Conservation (phyloP, 2,329 filamentous ascomycete genomes). For the Aureobasidium melanogenum region DNA sequence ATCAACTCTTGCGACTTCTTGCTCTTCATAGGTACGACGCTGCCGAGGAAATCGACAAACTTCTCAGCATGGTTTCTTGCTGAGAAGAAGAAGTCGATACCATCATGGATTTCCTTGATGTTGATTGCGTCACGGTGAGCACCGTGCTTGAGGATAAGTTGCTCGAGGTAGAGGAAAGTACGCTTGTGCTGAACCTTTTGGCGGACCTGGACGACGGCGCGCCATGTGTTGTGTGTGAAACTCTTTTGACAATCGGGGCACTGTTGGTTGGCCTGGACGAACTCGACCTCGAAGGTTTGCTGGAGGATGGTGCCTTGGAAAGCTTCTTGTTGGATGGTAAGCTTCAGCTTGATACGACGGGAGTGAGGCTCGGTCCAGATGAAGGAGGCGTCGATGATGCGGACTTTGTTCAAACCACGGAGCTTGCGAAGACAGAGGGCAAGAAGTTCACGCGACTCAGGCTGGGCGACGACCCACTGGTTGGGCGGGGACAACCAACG, state of each 20-base stretch:
- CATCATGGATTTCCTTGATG: slow-evolving; percentile 94
- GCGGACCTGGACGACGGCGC: slow-evolving; percentile 85
- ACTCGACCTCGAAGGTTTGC: slow-evolving; percentile 92
- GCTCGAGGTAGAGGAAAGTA: slow-evolving; percentile 74
- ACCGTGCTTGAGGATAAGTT: slow-evolving; percentile 88
- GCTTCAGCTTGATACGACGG: slow-evolving; percentile 82
- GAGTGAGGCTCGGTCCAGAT: slow-evolving; percentile 99
- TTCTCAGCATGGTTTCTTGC: slow-evolving; percentile 85
- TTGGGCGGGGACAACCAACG: slow-evolving; percentile 81
- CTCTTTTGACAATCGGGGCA: slow-evolving; percentile 93
- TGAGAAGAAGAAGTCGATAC: slow-evolving; percentile 91
- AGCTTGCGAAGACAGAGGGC: slow-evolving; percentile 86
- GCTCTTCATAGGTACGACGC: slow-evolving; percentile 65
- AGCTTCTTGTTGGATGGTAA: slow-evolving; percentile 75
- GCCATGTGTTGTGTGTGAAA: slow-evolving; percentile 93
- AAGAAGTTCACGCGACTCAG: slow-evolving; percentile 85
- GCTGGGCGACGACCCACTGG: slow-evolving; percentile 76
- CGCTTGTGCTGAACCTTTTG: slow-evolving; percentile 97
- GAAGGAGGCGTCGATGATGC: slow-evolving; percentile 92
- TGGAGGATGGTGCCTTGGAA: slow-evolving; percentile 65
- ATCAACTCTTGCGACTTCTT: slow-evolving; percentile 92
- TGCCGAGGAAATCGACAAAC: slow-evolving; percentile 82
- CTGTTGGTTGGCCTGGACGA: slow-evolving; percentile 82
- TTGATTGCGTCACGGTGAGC: slow-evolving; percentile 93
- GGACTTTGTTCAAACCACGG: slow-evolving; percentile 74